These are phyloP conservation scores for Podospora pseudopauciseta DNA, from an alignment of 495 filamentous ascomycete species.

Conservation along the genomic window DNA sequence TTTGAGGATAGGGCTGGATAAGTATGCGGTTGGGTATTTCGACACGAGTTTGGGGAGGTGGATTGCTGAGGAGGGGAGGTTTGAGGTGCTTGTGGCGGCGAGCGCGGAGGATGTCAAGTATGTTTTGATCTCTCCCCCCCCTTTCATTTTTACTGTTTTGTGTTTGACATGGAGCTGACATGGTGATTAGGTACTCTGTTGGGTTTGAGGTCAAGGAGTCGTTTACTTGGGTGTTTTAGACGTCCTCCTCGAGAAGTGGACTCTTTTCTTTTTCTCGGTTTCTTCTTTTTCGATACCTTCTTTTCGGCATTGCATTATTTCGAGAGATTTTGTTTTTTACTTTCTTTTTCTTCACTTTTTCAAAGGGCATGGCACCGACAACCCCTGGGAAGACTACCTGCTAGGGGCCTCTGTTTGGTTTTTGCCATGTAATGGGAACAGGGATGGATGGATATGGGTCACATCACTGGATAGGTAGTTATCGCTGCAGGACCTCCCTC, in stretches of 20 bases:
- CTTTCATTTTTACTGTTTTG: not conserved
- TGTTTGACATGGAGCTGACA: slow-evolving; percentile 13
- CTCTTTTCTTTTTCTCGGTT: not conserved
- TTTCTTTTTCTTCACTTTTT: not conserved
- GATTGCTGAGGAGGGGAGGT: slow-evolving; percentile 74
- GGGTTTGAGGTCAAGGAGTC: slow-evolving; percentile 55
- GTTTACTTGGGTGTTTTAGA: slow-evolving; percentile 54
- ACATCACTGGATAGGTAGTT: not conserved
- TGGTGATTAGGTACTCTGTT: slow-evolving; percentile 38
- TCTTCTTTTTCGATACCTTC: not conserved
- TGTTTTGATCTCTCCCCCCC: slow-evolving; percentile 14
- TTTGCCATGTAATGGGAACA: not conserved
- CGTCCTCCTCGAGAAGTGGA: not conserved
- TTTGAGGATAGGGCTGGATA: slow-evolving; percentile 63
- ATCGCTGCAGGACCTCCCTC: not conserved
- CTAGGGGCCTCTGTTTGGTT: not conserved
- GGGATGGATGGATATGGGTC: not conserved
- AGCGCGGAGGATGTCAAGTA: slow-evolving; percentile 47
- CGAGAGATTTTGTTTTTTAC: not conserved
- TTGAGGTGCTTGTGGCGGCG: slow-evolving; percentile 62
- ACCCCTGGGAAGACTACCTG: not conserved
- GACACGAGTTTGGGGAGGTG: slow-evolving; percentile 67
- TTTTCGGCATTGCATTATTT: no score
- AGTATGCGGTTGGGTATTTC: slow-evolving; percentile 77
- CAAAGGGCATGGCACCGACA: not conserved